Base-by-base conservation (phyloP, 2,329 filamentous ascomycete species). In the Truncatella angustata region DNA sequence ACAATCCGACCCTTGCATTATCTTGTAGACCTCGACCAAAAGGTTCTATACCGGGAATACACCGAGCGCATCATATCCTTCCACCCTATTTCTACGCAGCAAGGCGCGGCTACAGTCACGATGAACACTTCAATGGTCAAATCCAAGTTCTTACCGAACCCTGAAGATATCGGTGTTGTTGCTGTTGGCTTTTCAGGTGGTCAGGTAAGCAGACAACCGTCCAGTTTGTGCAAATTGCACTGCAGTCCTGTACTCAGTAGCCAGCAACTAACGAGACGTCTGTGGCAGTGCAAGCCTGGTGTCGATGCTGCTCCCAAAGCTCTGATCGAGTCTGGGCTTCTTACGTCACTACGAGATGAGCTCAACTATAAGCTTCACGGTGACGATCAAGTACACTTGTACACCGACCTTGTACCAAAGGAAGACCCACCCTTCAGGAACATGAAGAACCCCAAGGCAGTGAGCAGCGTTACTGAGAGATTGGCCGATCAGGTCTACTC, bases 101-200 rank as follows among this genome's bases (percentile, higher is more conserved):
- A 16, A 28, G 23, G 16, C 14, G 14, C 28, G 28, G 40, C 40
- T 44, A 49, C 47, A 50, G 37, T 54, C 56, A 55, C 54, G 57
- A 79, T 81, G 75, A 76, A 79, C 63, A 80, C 77, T 49, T 77
- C 77, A 51, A 76, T 78, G 68, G 68, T 82, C 58, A 69, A 74
- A 59, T 79, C 78, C 68, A 91, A 88, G 66, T 97, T 97, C 76
- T 87, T 97, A 61, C 79, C 86, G 58, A 80, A 86, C 66, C 82
- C 85, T 28, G 80, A 89, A 66, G 86, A 97, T 65, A 80, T 99
- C 58, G 94, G 93, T 56, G 82, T 99, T 52, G 91, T 97, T 34
- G 91, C 93, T 46, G 94, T 97, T 34, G 93, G 93, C 57, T 99
- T 97, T 78, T 96, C 91, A 50, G 93, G 93, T 60, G 94, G 94